A percentile compares a stretch with the other conserved stretches of the same genome.
Evolutionary conservation across 1,284 basidiomycete genomes (phyloP).

Genomic region (Thecaphora frezii): DNA sequence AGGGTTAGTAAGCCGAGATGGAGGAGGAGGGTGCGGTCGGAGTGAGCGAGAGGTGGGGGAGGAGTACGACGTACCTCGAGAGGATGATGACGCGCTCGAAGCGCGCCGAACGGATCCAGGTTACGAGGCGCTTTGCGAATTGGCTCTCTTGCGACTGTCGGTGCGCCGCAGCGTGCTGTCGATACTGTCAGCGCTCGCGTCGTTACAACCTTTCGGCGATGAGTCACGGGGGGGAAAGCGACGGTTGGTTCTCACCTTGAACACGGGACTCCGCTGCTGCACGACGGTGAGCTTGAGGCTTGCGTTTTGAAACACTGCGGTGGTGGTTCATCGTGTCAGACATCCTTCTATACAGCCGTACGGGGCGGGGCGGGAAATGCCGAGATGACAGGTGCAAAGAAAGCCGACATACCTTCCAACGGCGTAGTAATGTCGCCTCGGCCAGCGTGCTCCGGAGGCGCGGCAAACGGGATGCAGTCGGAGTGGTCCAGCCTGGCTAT

Average conservation of each 20-base stretch:
- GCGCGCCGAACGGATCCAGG: conserved; percentile 15
- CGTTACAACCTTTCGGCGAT: too few species aligned
- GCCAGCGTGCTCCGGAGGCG: conserved; percentile 21
- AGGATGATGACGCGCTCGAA: conserved; percentile 18
- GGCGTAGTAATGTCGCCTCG: conserved; percentile 14
- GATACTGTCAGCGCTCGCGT: conserved; percentile 15
- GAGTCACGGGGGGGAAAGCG: too few species aligned
- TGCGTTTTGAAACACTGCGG: conserved; percentile 27
- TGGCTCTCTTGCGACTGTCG: conserved; percentile 2
- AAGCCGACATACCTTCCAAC: conserved; percentile 11
- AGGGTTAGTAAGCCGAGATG: too few species aligned
- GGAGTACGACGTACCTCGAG: conserved; percentile 2
- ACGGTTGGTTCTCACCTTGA: conserved; percentile 17
- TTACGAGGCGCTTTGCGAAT: conserved; percentile 10
- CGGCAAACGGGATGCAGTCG: conserved; percentile 45
- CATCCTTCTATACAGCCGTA: too few species aligned
- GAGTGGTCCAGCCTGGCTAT: conserved; percentile 35
- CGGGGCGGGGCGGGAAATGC: not conserved
- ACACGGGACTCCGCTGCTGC: conserved; percentile 48
- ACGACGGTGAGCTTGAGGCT: conserved; percentile 22
- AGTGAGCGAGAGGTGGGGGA: not conserved
- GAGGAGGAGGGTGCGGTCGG: not conserved
- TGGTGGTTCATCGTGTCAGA: too few species aligned
- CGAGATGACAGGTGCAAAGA: not conserved
- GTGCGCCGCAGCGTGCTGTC: not conserved